Percentiles rank a stretch among this genome's conserved stretches.
These are phyloP conservation scores for Magnusiomyces magnusii DNA, from an alignment of 1,139 yeast species.

Conservation along the genomic window DNA sequence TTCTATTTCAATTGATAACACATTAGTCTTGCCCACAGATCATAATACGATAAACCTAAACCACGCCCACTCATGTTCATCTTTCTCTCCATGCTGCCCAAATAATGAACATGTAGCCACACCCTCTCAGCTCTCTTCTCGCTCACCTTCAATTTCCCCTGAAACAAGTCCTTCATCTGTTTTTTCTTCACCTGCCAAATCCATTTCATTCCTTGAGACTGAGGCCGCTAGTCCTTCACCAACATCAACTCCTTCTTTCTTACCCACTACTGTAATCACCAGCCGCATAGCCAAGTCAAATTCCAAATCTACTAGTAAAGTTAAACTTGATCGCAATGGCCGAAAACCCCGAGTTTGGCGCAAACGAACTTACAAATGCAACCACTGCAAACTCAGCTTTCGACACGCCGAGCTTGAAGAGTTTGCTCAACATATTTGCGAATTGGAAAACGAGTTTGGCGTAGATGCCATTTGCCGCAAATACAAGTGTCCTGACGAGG, in stretches of 20 bases:
- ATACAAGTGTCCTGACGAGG: conserved; percentile 26
- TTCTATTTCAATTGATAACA: not conserved
- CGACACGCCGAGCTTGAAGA: conserved; percentile 20
- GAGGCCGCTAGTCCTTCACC: not conserved
- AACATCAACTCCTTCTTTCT: not conserved
- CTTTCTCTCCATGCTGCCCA: not conserved
- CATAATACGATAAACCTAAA: not conserved
- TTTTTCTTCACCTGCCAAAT: not conserved
- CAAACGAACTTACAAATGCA: conserved; percentile 27
- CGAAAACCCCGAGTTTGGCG: conserved; percentile 27
- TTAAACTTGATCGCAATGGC: conserved; percentile 24
- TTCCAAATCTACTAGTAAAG: too few species aligned
- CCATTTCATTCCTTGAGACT: not conserved
- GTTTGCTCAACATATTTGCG: conserved; percentile 23
- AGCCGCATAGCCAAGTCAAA: too few species aligned
- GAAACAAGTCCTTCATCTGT: not conserved
- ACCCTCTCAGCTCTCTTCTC: not conserved
- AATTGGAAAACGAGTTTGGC: conserved; percentile 21
- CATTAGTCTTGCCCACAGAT: not conserved
- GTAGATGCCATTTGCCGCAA: conserved; percentile 21
- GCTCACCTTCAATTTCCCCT: not conserved
- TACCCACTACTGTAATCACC: not conserved
- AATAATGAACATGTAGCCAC: not conserved
- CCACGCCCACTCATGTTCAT: not conserved
- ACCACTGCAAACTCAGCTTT: conserved; percentile 25